Base-by-base conservation (phyloP, 2,329 filamentous ascomycete species). In the Neospermospora avenae region DNA sequence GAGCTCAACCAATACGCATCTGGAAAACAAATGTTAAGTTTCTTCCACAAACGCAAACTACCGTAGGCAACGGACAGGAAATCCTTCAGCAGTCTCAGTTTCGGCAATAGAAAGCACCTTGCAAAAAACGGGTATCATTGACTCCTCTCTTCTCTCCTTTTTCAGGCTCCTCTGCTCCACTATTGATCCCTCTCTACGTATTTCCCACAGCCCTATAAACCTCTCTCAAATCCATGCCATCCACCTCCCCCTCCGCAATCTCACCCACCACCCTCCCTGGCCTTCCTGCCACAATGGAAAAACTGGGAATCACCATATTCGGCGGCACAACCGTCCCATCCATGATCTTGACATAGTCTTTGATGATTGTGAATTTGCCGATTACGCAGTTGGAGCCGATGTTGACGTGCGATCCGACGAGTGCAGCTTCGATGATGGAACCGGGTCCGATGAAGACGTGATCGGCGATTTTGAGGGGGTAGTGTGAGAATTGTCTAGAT, bases 271-370 rank as follows among this genome's bases (percentile, higher is more conserved):
- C 88, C 58, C 88, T 80, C 0, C 87, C 92, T 0, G 92, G 92
- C 71, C 84, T 80, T 0, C 92, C 92, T 0, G 88, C 93, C n/a
- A 99, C 92, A 58, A 98, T 84, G 58, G 88, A 93, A 73, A 95
- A 96, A 71, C 91, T 93, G 1, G 93, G 92, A 58, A 98, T 89
- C 24, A 98, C 91, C 87, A 96, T 96, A 62, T 91, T 89, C 0
- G 89, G 81, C 2, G 95, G 90, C 5, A 99, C 84, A 3, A 97
- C 87, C 0, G 90, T 85, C 31, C 89, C 89, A 62, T 96, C 91
- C 66, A 98, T 77, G 42, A 99, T 85, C 73, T 89, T 88, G 51
- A 96, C 91, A 71, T 91, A 96, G 74, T 98, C 95, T 75, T 96
- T 97, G 72, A 98, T 84, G 62, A 97, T 93, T 53, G 88, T 89